A percentile compares a stretch with the other conserved stretches of the same genome.
These are phyloP conservation scores for Pestalotiopsis sp. DNA, from an alignment of 2,329 filamentous ascomycete genomes.

Conservation along the genomic window DNA sequence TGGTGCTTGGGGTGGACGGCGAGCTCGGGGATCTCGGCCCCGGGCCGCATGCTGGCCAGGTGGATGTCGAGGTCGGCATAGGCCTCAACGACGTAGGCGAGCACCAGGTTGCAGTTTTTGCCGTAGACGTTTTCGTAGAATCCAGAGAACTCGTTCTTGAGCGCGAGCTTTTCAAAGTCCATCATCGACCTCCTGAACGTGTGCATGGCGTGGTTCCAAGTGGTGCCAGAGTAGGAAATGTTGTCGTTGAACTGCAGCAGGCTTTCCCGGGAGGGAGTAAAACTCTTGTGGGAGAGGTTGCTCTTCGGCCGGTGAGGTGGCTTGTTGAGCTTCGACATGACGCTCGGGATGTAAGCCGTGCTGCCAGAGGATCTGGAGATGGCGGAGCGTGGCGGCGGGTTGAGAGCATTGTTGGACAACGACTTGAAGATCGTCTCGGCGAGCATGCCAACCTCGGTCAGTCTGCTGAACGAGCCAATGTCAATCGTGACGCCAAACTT, in stretches of 20 bases:
- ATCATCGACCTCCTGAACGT: neutral
- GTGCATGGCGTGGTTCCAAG: neutral
- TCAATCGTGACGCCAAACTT: slow-evolving; percentile 17
- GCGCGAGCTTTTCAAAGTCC: slow-evolving; percentile 3
- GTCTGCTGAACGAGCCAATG: slow-evolving; percentile 15
- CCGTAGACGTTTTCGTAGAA: slow-evolving; percentile 31
- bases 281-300: neutral
- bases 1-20: slow-evolving; percentile 23
- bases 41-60: slow-evolving; percentile 19
- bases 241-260: neutral
- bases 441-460: slow-evolving; percentile 14
- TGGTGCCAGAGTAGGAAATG: neutral
- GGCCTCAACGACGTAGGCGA: slow-evolving; percentile 33
- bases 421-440: slow-evolving; percentile 10
- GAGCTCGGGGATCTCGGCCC: slow-evolving; percentile 22
- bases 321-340: neutral
- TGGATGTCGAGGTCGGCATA: slow-evolving; percentile 30
- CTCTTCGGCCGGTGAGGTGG: neutral
- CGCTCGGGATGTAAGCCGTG: neutral
- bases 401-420: neutral
- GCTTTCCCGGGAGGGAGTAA: neutral
- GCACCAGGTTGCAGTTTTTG: slow-evolving; percentile 27
- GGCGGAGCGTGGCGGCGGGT: neutral
- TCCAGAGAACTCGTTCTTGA: slow-evolving; percentile 7
- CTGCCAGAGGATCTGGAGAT: neutral